Percentiles rank a stretch among this genome's conserved stretches.
Conservation (phyloP, 164 flowering plant species). For the Chimonanthus salicifolius region DNA sequence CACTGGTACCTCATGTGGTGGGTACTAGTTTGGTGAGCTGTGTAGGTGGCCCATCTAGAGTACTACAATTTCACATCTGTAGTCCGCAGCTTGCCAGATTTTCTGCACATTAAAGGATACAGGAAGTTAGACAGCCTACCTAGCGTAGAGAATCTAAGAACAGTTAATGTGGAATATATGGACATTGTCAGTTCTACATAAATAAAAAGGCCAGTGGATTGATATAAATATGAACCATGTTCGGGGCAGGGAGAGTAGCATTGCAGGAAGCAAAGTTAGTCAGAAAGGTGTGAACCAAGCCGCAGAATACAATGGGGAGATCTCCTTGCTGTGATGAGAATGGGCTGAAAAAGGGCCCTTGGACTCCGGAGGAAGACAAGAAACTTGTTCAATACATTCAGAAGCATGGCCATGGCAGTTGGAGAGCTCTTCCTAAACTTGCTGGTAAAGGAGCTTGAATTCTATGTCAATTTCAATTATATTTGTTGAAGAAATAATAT, state of each 20-base stretch:
- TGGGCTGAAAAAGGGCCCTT: conserved; percentile 20
- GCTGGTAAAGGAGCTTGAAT: conserved; percentile 6
- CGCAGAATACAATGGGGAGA: conserved; percentile 11
- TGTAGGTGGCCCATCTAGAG: too few relatives aligned
- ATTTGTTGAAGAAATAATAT: too few relatives aligned
- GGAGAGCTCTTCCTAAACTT: conserved; percentile 22
- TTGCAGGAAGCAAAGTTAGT: neutral
- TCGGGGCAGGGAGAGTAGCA: neutral
- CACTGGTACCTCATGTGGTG: too few relatives aligned
- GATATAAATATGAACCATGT: conserved; percentile 2
- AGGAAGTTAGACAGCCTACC: too few relatives aligned
- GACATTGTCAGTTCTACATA: too few relatives aligned
- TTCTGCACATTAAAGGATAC: too few relatives aligned
- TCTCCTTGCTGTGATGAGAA: conserved; percentile 18
- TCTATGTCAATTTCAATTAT: too few relatives aligned
- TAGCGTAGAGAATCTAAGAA: too few relatives aligned
- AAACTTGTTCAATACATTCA: conserved; percentile 15
- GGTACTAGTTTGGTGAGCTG: too few relatives aligned
- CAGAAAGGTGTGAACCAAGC: neutral
- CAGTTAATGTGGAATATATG: too few relatives aligned
- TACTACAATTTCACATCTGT: too few relatives aligned
- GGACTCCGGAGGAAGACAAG: conserved; percentile 20
- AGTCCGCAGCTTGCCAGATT: too few relatives aligned
- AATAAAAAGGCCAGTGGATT: neutral
- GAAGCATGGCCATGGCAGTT: conserved; percentile 18